Base-by-base conservation (phyloP, 1,284 basidiomycete species). In the Grifola frondosa region DNA sequence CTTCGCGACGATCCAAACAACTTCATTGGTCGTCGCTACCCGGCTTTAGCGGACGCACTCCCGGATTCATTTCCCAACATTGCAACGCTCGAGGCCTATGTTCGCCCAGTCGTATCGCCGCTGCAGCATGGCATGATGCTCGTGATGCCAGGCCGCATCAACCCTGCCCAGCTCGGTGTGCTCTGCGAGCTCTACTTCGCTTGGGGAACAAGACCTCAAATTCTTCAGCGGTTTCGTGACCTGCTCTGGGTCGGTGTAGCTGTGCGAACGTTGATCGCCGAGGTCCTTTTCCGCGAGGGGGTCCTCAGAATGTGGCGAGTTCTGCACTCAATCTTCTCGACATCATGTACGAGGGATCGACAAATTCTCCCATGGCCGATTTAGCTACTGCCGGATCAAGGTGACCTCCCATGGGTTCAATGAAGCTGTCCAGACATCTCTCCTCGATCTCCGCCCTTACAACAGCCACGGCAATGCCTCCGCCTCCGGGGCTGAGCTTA, bases 141-240 rank as follows among this genome's bases (percentile, higher is more conserved):
- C 70, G 37, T 52, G 62, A 11, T 66, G 67, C 34, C 57, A 42
- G 12, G 57, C 54, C 12, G 56, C 69, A 44, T 70, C 23, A 64
- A 73, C 56, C 56, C 81, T 16, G 66, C 70, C 11, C 66, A 64
- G 15, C 55, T 77, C 15, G 77, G 75, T 8, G 65, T 61, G 4
- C 67, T 79, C 41, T 80, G 78, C 56, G 79, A 81, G 56, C 56
- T 63, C 30, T 71, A 71, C 43, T 81, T 82, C 51, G 58, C 55
- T 46, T 82, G 80, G 79, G 40, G 40, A 7, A 15, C 16, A 17
- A 30, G 30, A 23, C 23, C 31, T 13, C 6, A 10, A 24, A 38
- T 50, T 15, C 36, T 44, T n/a, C 8, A 21, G n/a, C 38, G 42
- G 3, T 44, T 50, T 24, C 10, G n/a, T 13, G 39, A 22, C 16